Conservation (phyloP, 2,329 filamentous ascomycete genomes). For the Paraphoma chrysanthemicola region DNA sequence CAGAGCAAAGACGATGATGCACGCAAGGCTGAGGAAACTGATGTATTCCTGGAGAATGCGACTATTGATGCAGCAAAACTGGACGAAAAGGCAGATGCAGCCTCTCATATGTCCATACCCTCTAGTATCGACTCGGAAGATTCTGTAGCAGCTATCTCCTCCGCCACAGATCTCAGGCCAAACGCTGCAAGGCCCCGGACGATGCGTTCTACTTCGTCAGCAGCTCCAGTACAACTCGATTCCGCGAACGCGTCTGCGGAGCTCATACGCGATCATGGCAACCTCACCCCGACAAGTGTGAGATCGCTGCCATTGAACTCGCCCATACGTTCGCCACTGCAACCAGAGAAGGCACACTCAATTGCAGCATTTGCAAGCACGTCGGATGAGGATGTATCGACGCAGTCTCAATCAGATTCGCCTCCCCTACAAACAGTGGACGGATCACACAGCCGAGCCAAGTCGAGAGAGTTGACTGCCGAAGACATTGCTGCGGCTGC, state of each 20-base stretch:
- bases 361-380: constrained; percentile 16
- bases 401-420: constrained; percentile 31
- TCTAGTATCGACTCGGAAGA: constrained; percentile 29
- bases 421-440: constrained; percentile 11
- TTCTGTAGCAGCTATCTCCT: constrained; percentile 26
- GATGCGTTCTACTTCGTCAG: constrained; percentile 68
- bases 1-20: constrained; percentile 19
- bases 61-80: constrained; percentile 26
- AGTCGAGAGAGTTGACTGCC: constrained; percentile 27
- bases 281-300: constrained; percentile 68
- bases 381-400: constrained; percentile 23
- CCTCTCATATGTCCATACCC: constrained; percentile 27
- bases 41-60: constrained; percentile 17
- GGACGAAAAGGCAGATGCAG: constrained; percentile 26
- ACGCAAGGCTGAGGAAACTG: constrained; percentile 18
- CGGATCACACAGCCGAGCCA: constrained; percentile 14
- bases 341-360: constrained; percentile 36
- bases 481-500: constrained; percentile 32
- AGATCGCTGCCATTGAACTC: constrained; percentile 65
- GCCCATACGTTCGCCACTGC: constrained; percentile 56
- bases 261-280: constrained; percentile 59
- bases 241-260: constrained; percentile 68
- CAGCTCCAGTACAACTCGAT: constrained; percentile 72
- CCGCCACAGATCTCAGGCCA: constrained; percentile 30
- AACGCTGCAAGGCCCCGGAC: constrained; percentile 55